These are phyloP conservation scores for Eucalyptus fibrosa DNA, from an alignment of 345 rosid genomes.

Conservation along the genomic window DNA sequence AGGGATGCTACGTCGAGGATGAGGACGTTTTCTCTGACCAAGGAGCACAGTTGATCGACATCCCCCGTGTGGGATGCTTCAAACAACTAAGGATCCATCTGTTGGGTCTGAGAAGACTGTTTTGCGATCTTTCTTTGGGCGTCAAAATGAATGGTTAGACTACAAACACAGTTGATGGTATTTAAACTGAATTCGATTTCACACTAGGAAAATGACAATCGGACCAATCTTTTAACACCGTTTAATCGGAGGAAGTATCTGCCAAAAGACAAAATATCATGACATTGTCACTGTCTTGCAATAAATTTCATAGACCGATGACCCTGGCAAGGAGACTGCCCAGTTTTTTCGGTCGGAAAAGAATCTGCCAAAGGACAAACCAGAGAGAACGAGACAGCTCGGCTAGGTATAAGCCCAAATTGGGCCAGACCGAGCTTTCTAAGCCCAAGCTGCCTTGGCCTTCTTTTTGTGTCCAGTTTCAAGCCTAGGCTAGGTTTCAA, in stretches of 20 bases:
- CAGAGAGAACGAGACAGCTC: too few species aligned
- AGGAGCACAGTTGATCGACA: background rate
- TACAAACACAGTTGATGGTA: background rate
- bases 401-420: too few species aligned
- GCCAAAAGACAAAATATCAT: background rate
- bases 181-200: background rate
- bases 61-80: slow-evolving; percentile 1
- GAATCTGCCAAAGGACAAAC: too few species aligned
- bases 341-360: too few species aligned
- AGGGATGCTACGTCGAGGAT: background rate
- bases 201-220: background rate
- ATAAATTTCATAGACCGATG: background rate
- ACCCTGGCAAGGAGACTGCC: too few species aligned
- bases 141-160: background rate
- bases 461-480: too few species aligned
- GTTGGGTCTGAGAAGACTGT: background rate
- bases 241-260: background rate
- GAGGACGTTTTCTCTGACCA: background rate
- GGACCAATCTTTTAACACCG: background rate
- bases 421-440: too few species aligned
- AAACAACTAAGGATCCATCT: slow-evolving; percentile 1
- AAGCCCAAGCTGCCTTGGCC: too few species aligned
- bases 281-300: background rate
- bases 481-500: too few species aligned
- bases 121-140: background rate